These are phyloP conservation scores for Floccularia luteovirens DNA, from an alignment of 768 basidiomycete species.

Conservation along the genomic window DNA sequence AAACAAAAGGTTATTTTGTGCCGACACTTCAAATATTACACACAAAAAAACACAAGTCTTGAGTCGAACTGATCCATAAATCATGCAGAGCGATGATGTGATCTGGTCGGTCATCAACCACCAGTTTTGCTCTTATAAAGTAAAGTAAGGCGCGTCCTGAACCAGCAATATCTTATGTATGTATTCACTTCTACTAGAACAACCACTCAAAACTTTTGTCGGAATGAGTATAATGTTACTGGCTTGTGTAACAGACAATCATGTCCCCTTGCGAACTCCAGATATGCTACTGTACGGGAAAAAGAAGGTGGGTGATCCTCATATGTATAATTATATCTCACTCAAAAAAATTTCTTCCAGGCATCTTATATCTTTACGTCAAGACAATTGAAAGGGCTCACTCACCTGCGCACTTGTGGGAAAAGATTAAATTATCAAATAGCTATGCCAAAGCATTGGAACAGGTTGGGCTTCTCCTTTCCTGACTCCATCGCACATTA, in stretches of 20 bases:
- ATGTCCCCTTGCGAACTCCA: constrained; percentile 95
- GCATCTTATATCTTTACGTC: constrained; percentile 85
- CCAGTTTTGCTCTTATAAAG: constrained; percentile 99
- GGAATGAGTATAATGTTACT: constrained; percentile 98
- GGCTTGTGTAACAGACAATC: constrained; percentile 93
- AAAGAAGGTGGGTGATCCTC: constrained; percentile 74
- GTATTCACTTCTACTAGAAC: constrained; percentile 45
- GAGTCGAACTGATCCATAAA: neutral
- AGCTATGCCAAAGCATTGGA: constrained; percentile 94
- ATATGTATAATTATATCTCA: too few species aligned
- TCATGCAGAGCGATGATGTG: constrained; percentile 94
- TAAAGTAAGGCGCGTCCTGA: constrained; percentile 65
- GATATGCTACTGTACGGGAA: constrained; percentile 97
- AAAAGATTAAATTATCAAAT: constrained; percentile 84
- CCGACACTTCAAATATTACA: too few species aligned
- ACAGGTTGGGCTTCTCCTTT: constrained; percentile 46
- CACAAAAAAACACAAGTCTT: too few species aligned
- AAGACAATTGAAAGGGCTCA: constrained; percentile 99
- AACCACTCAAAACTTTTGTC: constrained; percentile 93
- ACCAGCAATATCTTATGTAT: neutral
- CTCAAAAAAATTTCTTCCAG: constrained; percentile 24
- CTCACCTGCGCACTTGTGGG: constrained; percentile 97
- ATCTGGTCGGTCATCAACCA: constrained; percentile 95
- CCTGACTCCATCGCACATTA: neutral
- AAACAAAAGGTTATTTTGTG: too few species aligned